Percentiles rank a stretch among this genome's conserved stretches.
Evolutionary conservation across 1,284 basidiomycete genomes (phyloP).

Genomic region (Coriolopsis trogii): DNA sequence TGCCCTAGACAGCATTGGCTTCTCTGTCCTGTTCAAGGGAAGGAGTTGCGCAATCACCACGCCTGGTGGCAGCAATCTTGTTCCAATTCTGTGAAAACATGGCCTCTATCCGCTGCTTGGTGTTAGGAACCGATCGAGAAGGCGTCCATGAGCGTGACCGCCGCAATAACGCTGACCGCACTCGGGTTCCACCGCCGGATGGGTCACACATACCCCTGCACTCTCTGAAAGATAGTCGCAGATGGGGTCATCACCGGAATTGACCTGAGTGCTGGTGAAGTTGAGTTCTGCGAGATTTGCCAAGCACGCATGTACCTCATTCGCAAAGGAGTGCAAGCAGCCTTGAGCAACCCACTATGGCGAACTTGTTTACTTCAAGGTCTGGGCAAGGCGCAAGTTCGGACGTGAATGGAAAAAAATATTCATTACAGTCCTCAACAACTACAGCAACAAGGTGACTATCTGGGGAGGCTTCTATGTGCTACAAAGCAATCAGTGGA

Average conservation of each 20-base stretch:
- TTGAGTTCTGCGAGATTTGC: slow-evolving; percentile 31
- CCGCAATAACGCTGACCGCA: slow-evolving; percentile 1
- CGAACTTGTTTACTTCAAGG: slow-evolving; percentile 39
- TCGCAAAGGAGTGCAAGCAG: slow-evolving; percentile 37
- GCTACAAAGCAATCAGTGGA: slow-evolving; percentile 28
- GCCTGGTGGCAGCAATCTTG: slow-evolving; percentile 22
- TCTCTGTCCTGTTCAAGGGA: slow-evolving; percentile 21
- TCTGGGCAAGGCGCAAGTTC: slow-evolving; percentile 38
- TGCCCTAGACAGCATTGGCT: slow-evolving; percentile 30
- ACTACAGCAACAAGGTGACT: slow-evolving; percentile 19
- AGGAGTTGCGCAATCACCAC: slow-evolving; percentile 25
- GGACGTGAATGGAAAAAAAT: slow-evolving; percentile 29
- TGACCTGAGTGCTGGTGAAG: slow-evolving; percentile 25
- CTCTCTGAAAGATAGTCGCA: slow-evolving; percentile 30
- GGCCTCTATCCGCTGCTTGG: slow-evolving; percentile 30
- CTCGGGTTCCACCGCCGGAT: slow-evolving; percentile 36
- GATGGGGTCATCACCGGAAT: slow-evolving; percentile 35
- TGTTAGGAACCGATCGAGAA: not conserved
- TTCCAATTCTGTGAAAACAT: slow-evolving; percentile 21
- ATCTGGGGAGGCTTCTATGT: slow-evolving; percentile 24
- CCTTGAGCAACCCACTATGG: slow-evolving; percentile 31
- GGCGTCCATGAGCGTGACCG: not conserved
- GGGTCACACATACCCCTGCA: slow-evolving; percentile 36
- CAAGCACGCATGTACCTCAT: slow-evolving; percentile 33
- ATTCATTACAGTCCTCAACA: slow-evolving; percentile 32